Conservation (phyloP, 2,329 filamentous ascomycete genomes). For the Ceratocystiopsis minuta region DNA sequence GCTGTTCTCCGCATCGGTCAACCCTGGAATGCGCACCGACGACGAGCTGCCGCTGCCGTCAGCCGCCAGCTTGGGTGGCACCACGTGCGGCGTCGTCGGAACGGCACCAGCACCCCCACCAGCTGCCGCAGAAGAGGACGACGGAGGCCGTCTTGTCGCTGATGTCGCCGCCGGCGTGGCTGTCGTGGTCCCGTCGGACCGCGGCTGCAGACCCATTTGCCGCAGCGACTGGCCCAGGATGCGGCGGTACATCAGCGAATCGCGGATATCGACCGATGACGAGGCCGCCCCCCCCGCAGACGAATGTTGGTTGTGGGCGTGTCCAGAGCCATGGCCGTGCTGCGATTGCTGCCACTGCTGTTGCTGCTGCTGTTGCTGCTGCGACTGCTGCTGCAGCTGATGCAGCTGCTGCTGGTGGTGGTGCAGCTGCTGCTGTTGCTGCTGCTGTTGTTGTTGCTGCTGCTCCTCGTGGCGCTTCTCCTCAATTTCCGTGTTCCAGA, state of each 20-base stretch:
- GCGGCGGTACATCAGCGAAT: conserved; percentile 79
- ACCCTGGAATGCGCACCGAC: conserved; percentile 41
- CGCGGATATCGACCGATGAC: conserved; percentile 53
- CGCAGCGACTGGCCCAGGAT: conserved; percentile 81
- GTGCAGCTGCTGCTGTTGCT: not conserved
- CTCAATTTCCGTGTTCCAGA: conserved; percentile 76
- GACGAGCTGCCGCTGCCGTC: conserved; percentile 19
- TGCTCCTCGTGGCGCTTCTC: conserved; percentile 52
- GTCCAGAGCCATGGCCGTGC: no score
- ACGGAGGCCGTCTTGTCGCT: not conserved
- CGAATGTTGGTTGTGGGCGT: no score
- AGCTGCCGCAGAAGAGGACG: not conserved
- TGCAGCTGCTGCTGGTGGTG: not conserved
- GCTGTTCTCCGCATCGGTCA: conserved; percentile 69
- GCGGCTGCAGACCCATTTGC: conserved; percentile 52
- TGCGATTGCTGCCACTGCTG: no score
- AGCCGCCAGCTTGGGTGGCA: not conserved
- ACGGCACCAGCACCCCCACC: not conserved
- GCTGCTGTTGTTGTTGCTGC: not conserved
- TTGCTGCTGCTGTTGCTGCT: no score
- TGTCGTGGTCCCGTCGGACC: conserved; percentile 10
- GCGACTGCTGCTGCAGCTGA: not conserved
- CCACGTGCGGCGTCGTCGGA: no score
- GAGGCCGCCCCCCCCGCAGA: conserved; percentile 20
- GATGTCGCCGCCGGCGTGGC: not conserved